Conservation (phyloP, 768 basidiomycete species). For the Termitomyces sp. region DNA sequence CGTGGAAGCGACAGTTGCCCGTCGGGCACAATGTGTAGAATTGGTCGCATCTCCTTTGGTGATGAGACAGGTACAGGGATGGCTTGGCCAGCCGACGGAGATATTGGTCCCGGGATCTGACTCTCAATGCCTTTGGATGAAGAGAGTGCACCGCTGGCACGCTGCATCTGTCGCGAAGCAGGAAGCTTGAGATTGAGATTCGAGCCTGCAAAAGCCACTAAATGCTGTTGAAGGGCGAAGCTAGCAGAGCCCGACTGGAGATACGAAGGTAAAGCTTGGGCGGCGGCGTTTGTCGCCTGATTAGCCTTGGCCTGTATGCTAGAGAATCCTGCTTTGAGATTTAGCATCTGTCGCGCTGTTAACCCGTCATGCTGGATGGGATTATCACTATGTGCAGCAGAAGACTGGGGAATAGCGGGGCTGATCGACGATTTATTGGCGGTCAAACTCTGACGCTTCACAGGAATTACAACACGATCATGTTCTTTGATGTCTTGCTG, state of each 20-base stretch:
- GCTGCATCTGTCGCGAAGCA: background rate
- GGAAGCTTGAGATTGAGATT: background rate
- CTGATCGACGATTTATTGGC: background rate
- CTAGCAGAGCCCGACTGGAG: background rate
- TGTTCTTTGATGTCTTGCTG: background rate
- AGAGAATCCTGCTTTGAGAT: background rate
- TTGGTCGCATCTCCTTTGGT: background rate
- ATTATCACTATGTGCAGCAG: background rate
- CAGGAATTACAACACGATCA: background rate
- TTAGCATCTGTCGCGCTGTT: background rate
- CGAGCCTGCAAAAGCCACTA: background rate
- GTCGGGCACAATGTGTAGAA: background rate
- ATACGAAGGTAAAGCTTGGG: background rate
- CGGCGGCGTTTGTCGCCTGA: background rate
- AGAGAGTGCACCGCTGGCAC: background rate
- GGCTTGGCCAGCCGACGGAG: background rate
- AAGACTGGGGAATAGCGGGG: background rate
- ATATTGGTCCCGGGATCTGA: background rate
- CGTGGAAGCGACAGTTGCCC: conserved; percentile 5
- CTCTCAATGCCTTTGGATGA: background rate
- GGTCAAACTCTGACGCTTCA: background rate
- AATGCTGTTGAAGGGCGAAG: background rate
- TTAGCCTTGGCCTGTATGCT: background rate
- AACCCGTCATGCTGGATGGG: background rate
- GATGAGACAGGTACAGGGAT: background rate